These are phyloP conservation scores for Pestalotiopsis sp. DNA, from an alignment of 2,329 filamentous ascomycete genomes.

Conservation along the genomic window DNA sequence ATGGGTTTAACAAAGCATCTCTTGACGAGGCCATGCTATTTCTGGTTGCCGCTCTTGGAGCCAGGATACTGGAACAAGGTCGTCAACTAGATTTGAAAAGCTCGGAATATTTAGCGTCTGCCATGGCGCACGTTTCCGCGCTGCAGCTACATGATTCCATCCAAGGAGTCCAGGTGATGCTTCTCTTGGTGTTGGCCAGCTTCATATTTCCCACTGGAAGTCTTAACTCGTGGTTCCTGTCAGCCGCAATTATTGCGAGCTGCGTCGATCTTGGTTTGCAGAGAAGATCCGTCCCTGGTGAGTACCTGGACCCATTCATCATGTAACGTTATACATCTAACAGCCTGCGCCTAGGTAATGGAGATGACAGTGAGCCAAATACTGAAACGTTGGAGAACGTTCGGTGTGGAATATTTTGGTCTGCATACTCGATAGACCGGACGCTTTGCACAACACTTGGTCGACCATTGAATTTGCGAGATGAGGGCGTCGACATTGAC, in stretches of 20 bases:
- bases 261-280: conserved; percentile 29
- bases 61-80: conserved; percentile 22
- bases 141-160: conserved; percentile 23
- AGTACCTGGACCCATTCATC: neutral
- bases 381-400: conserved; percentile 11
- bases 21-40: conserved; percentile 22
- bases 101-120: conserved; percentile 14
- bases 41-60: conserved; percentile 25
- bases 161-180: conserved; percentile 23
- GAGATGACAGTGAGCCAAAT: neutral
- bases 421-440: conserved; percentile 53
- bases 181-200: conserved; percentile 24
- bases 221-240: conserved; percentile 27
- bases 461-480: conserved; percentile 54
- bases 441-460: conserved; percentile 59
- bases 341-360: neutral
- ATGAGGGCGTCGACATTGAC: conserved; percentile 56
- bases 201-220: conserved; percentile 18
- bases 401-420: conserved; percentile 51
- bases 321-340: neutral
- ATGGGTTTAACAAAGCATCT: conserved; percentile 4
- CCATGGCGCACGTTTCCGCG: neutral
- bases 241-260: conserved; percentile 26
- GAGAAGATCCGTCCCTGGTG: conserved; percentile 11
- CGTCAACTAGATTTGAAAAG: conserved; percentile 14